phyloP scores from a whole-genome alignment of 2,329 filamentous ascomycete species.

The Bipolaris oryzae region DNA sequence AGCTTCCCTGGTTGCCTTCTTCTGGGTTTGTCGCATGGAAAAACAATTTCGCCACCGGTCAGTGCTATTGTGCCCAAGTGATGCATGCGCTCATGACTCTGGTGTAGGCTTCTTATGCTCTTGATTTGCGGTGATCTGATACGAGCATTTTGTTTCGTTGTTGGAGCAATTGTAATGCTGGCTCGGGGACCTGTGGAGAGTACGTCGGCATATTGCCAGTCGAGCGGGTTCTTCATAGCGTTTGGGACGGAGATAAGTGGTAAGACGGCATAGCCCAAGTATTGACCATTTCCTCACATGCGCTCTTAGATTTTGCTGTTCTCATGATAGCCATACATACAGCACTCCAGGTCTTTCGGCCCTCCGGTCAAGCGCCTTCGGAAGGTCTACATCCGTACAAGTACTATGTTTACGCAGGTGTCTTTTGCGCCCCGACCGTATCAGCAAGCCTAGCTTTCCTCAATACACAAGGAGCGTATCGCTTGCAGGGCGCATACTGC shows the following conservation, averaged over 20 bases:
- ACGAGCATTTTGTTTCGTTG: conserved; percentile 71
- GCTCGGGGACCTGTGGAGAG: conserved; percentile 58
- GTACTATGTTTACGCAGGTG: conserved; percentile 62
- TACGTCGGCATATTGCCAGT: conserved; percentile 66
- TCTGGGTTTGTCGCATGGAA: conserved; percentile 77
- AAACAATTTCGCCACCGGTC: conserved; percentile 76
- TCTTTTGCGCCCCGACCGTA: conserved; percentile 63
- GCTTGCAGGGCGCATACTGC: conserved; percentile 70
- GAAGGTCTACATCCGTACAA: conserved; percentile 74
- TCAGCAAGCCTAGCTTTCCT: conserved; percentile 69
- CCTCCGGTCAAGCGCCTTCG: conserved; percentile 53
- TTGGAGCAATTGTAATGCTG: conserved; percentile 68
- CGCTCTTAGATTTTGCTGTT: conserved; percentile 65
- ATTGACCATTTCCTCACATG: background rate
- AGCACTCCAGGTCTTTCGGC: conserved; percentile 71
- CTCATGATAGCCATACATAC: conserved; percentile 77
- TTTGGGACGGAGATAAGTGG: conserved; percentile 70
- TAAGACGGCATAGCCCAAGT: conserved; percentile 35
- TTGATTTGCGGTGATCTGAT: conserved; percentile 74
- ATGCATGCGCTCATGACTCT: background rate
- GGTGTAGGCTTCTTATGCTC: conserved; percentile 70
- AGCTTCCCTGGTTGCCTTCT: conserved; percentile 63
- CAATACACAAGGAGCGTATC: conserved; percentile 61
- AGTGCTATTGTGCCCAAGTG: conserved; percentile 32
- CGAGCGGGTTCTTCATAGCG: conserved; percentile 70